Percentiles rank a stretch among this genome's conserved stretches.
Conservation (phyloP, 2,329 filamentous ascomycete species). For the Cladosporium sp. region DNA sequence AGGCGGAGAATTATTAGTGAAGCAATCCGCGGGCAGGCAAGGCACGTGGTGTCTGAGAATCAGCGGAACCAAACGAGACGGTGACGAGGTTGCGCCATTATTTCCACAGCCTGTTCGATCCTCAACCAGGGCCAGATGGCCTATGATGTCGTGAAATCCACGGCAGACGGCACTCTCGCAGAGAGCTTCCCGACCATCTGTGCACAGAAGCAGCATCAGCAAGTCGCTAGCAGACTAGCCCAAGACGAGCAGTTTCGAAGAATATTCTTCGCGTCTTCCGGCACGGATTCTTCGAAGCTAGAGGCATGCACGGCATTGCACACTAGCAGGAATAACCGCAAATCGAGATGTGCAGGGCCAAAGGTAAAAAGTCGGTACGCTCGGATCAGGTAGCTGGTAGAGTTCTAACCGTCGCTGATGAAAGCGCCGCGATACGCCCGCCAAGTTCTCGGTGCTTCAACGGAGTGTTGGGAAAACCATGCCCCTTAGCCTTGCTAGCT, state of each 20-base stretch:
- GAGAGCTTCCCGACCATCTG: neutral
- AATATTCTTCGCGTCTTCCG: constrained; percentile 11
- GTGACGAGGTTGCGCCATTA: neutral
- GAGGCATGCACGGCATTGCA: neutral
- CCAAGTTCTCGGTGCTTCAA: constrained; percentile 10
- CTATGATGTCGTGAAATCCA: neutral
- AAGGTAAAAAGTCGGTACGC: constrained; percentile 12
- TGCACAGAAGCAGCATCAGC: neutral
- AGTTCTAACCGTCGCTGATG: neutral
- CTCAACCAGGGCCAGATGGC: neutral
- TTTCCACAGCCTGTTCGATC: neutral
- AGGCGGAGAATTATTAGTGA: neutral
- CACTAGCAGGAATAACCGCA: neutral
- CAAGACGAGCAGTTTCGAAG: neutral
- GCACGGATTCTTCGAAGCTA: constrained; percentile 5
- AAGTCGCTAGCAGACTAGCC: neutral
- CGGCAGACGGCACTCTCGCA: neutral
- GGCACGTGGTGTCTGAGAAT: constrained; percentile 1
- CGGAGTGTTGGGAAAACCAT: constrained; percentile 10
- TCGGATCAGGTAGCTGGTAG: constrained; percentile 8
- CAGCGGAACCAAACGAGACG: neutral
- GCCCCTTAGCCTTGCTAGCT: neutral
- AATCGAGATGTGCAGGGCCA: constrained; percentile 3
- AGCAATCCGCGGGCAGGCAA: too few relatives aligned
- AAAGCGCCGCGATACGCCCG: constrained; percentile 8